phyloP scores from a whole-genome alignment of 2,329 filamentous ascomycete species.

The Magnaporthiopsis poae region DNA sequence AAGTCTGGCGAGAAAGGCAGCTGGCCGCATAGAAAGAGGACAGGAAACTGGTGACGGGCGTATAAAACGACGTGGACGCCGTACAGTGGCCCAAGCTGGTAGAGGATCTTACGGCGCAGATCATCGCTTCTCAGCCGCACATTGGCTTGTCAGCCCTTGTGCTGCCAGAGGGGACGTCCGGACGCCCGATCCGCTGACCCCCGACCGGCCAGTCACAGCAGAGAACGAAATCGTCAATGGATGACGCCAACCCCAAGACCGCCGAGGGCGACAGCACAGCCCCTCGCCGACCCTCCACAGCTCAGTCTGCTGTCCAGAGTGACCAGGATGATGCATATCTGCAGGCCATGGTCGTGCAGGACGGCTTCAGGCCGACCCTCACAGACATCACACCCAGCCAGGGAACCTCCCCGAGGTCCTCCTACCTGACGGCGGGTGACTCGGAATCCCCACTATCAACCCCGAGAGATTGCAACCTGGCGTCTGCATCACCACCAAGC shows the following conservation, averaged over 20 bases:
- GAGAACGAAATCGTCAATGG: slow-evolving; percentile 10
- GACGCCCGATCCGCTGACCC: neutral
- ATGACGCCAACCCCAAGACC: slow-evolving; percentile 12
- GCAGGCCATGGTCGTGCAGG: slow-evolving; percentile 10
- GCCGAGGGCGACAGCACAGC: slow-evolving; percentile 14
- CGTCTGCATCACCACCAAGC: slow-evolving; percentile 1
- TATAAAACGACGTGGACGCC: neutral
- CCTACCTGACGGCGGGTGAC: neutral
- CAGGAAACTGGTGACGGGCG: neutral
- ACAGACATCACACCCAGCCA: neutral
- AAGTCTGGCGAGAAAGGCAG: neutral
- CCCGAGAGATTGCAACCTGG: neutral
- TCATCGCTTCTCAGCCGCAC: slow-evolving; percentile 1
- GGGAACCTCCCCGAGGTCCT: neutral
- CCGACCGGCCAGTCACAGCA: slow-evolving; percentile 1
- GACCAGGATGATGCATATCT: slow-evolving; percentile 9
- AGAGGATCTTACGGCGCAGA: slow-evolving; percentile 2
- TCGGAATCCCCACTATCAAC: slow-evolving; percentile 1
- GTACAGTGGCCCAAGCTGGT: neutral
- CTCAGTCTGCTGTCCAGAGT: slow-evolving; percentile 8
- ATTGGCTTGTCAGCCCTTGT: neutral
- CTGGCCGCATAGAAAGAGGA: neutral
- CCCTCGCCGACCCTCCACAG: slow-evolving; percentile 13
- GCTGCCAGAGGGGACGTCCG: slow-evolving; percentile 1
- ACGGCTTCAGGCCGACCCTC: slow-evolving; percentile 13